Evolutionary conservation across 164 flowering plant genomes (phyloP).

Genomic region (Berberis vulgaris): DNA sequence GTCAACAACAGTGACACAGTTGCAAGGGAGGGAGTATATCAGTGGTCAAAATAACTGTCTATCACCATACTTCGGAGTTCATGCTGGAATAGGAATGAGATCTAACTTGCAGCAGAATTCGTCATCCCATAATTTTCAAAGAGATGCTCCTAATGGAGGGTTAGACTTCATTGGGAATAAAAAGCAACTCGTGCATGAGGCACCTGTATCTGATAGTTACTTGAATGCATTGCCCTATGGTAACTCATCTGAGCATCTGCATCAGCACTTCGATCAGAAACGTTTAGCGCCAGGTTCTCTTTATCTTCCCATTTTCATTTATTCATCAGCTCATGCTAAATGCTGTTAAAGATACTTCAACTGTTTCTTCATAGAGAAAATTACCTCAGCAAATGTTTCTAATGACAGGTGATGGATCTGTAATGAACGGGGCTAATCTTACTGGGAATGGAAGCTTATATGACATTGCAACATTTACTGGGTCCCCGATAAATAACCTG

Average conservation of each 20-base stretch:
- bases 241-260: constrained; percentile 42
- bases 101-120: constrained; percentile 57
- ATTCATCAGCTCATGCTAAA: constrained; percentile 28
- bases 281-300: constrained; percentile 4
- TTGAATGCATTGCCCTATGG: constrained; percentile 35
- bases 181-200: constrained; percentile 48
- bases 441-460: constrained; percentile 61
- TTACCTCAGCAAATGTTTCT: constrained; percentile 17
- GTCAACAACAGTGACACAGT: constrained; percentile 47
- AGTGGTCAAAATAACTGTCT: constrained; percentile 71
- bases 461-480: constrained; percentile 37
- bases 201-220: constrained; percentile 58
- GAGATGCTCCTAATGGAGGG: constrained; percentile 62
- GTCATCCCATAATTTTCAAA: constrained; percentile 44
- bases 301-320: not conserved
- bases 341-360: constrained; percentile 11
- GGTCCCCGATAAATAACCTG: constrained; percentile 45
- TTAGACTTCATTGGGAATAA: constrained; percentile 51
- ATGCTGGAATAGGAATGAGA: constrained; percentile 59
- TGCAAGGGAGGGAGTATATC: constrained; percentile 52
- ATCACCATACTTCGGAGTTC: constrained; percentile 63
- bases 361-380: constrained; percentile 5
- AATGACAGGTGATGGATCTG: constrained; percentile 61
- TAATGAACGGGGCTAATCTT: constrained; percentile 39
- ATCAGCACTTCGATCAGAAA: constrained; percentile 55